These are phyloP conservation scores for Chrysoporthe cubensis DNA, from an alignment of 2,329 filamentous ascomycete species.

Conservation along the genomic window DNA sequence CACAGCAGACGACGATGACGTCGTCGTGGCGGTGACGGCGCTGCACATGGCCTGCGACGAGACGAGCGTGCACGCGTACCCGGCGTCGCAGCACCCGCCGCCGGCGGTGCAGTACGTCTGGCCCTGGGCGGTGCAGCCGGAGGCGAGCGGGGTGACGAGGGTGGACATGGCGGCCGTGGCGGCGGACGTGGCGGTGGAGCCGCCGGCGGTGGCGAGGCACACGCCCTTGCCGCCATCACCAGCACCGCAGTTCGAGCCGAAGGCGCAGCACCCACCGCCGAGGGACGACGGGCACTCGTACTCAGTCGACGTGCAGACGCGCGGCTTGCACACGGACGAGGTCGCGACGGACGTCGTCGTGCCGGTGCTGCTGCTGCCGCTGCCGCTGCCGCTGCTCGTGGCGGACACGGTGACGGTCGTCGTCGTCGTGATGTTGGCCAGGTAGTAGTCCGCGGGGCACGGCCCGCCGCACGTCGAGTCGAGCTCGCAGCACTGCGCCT, in stretches of 20 bases:
- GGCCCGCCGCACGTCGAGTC: conserved; percentile 37
- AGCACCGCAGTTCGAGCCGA: conserved; percentile 47
- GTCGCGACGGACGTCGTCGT: conserved; percentile 19
- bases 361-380: conserved; percentile 30
- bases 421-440: conserved; percentile 33
- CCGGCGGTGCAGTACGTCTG: conserved; percentile 50
- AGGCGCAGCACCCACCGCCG: conserved; percentile 39
- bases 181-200: conserved; percentile 26
- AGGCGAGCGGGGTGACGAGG: conserved; percentile 41
- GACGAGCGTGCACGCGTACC: conserved; percentile 47
- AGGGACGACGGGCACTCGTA: conserved; percentile 40
- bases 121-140: conserved; percentile 47
- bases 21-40: conserved; percentile 29
- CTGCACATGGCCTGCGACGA: conserved; percentile 44
- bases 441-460: conserved; percentile 37
- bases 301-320: conserved; percentile 37
- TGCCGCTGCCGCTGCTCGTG: too few relatives aligned
- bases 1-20: conserved; percentile 39
- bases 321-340: conserved; percentile 35
- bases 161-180: conserved; percentile 30
- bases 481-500: conserved; percentile 38
- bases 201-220: conserved; percentile 37
- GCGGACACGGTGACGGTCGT: conserved; percentile 30
- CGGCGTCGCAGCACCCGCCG: conserved; percentile 54
- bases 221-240: conserved; percentile 27